Evolutionary conservation across 1,284 basidiomycete species (phyloP).

Genomic region (Sanguinoderma infundibulare): DNA sequence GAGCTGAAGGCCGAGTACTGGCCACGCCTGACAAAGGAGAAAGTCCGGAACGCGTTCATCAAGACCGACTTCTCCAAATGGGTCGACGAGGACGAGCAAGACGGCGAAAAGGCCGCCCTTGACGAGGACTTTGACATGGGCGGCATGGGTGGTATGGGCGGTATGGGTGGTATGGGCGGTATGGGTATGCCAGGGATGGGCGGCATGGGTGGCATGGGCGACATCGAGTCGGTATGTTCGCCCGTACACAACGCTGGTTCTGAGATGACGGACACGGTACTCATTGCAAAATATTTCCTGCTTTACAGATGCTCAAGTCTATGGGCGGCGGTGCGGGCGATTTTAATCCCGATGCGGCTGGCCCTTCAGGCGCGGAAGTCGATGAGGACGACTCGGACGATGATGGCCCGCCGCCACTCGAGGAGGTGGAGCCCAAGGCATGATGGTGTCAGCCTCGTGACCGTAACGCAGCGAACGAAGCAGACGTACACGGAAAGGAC

Average conservation of each 20-base stretch:
- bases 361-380: slow-evolving; percentile 40
- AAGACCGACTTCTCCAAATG: slow-evolving; percentile 94
- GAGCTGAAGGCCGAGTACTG: slow-evolving; percentile 79
- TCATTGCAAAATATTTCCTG: slow-evolving; percentile 7
- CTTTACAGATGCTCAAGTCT: slow-evolving; percentile 64
- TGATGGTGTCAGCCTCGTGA: slow-evolving; percentile 14
- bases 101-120: slow-evolving; percentile 49
- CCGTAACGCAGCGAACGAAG: background rate
- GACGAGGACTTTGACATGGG: slow-evolving; percentile 51
- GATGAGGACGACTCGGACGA: slow-evolving; percentile 60
- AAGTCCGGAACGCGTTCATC: slow-evolving; percentile 76
- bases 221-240: slow-evolving; percentile 61
- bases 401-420: slow-evolving; percentile 78
- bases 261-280: background rate
- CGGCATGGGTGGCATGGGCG: slow-evolving; percentile 50
- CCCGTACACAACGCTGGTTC: background rate
- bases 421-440: slow-evolving; percentile 54
- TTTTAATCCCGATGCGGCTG: slow-evolving; percentile 33
- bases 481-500: slow-evolving; percentile 4
- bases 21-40: slow-evolving; percentile 90
- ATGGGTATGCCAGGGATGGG: slow-evolving; percentile 53
- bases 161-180: slow-evolving; percentile 57
- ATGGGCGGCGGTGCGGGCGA: slow-evolving; percentile 52
- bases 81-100: slow-evolving; percentile 96
- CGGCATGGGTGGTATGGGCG: slow-evolving; percentile 50